Evolutionary conservation across 306 rosid genomes (phyloP).

Genomic region (Parietaria judaica): DNA sequence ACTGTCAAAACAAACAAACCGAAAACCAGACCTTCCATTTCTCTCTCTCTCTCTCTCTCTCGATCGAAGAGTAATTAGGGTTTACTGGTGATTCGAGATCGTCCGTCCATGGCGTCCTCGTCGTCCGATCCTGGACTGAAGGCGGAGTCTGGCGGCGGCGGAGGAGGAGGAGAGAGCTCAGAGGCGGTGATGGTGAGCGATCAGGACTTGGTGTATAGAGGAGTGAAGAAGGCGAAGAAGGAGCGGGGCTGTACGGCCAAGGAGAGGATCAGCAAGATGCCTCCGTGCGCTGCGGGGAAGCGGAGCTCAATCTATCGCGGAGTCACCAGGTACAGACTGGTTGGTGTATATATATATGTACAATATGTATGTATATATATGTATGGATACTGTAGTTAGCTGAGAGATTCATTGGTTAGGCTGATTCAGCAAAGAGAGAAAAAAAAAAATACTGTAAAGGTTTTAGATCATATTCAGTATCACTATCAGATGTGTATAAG

Average conservation of each 20-base stretch:
- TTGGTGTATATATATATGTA: too few species aligned
- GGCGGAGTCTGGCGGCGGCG: slow-evolving; percentile 34
- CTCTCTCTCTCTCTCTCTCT: neutral
- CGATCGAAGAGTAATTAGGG: slow-evolving; percentile 25
- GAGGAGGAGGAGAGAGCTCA: slow-evolving; percentile 30
- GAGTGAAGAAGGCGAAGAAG: slow-evolving; percentile 84
- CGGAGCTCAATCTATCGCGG: slow-evolving; percentile 98
- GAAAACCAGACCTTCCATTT: neutral
- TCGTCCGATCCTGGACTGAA: slow-evolving; percentile 75
- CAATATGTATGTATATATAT: too few species aligned
- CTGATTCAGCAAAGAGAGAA: too few species aligned
- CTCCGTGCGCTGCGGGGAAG: slow-evolving; percentile 96
- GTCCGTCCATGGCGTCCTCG: slow-evolving; percentile 65
- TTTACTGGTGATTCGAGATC: slow-evolving; percentile 13
- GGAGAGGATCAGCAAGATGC: slow-evolving; percentile 98
- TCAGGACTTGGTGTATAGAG: slow-evolving; percentile 66
- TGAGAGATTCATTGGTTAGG: too few species aligned
- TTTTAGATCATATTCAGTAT: too few species aligned
- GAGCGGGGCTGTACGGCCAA: slow-evolving; percentile 95
- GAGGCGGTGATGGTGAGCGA: slow-evolving; percentile 50
- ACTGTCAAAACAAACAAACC: neutral
- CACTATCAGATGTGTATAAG: too few species aligned
- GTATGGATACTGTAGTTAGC: too few species aligned
- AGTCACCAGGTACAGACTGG: slow-evolving; percentile 65
- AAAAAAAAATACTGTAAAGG: too few species aligned